Evolutionary conservation across 2,329 filamentous ascomycete genomes (phyloP), one percentile per base, ranked within the genome.

Genomic region (Colletotrichum lini): DNA sequence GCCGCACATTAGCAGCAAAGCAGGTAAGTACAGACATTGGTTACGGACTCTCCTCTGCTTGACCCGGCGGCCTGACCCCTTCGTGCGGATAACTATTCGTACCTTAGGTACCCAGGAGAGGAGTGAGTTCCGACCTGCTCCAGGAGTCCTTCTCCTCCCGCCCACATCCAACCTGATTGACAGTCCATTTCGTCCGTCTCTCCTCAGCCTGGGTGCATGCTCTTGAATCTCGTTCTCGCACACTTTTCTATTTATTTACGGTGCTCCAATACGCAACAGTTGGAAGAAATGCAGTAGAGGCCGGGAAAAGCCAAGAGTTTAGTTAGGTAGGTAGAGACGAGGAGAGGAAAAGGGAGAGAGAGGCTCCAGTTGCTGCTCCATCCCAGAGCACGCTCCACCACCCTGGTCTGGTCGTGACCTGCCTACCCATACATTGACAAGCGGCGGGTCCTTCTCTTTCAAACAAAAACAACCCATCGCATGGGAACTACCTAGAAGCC

Each of bases 401-500:
- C 65, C 68, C 68, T 64, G 65, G 53, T 54, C 68, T 64, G 65
- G 53, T 54, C 68, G 53, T 71, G 58, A 71, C 58, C 58, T 68
- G 58, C 65, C 58, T 53, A 38, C 68, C 65, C 42, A 23, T 45
- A 59, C 57, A 71, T 65, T 68, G 65, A 68, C 68, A 71, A 63
- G 68, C 65, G 52, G 65, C 53, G 65, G 65, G 68, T 54, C 65
- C 68, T 58, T 67, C 65, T 64, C 59, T 62, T 58, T 68, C 53
- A 65, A 63, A 71, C 68, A 63, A 71, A 71, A 71, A 71, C 68
- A 71, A 71, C 53, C 30, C 65, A 63, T 59, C 62, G 65, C 52
- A 62, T 23, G 23, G 57, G 38, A 42, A n/a, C 38, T 23, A 47
- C 30, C 30, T 35, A 35, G n/a, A 21, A 49, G 40, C 15, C 23